These are phyloP conservation scores for Knufia fluminis DNA, from an alignment of 2,329 filamentous ascomycete genomes.

Conservation along the genomic window DNA sequence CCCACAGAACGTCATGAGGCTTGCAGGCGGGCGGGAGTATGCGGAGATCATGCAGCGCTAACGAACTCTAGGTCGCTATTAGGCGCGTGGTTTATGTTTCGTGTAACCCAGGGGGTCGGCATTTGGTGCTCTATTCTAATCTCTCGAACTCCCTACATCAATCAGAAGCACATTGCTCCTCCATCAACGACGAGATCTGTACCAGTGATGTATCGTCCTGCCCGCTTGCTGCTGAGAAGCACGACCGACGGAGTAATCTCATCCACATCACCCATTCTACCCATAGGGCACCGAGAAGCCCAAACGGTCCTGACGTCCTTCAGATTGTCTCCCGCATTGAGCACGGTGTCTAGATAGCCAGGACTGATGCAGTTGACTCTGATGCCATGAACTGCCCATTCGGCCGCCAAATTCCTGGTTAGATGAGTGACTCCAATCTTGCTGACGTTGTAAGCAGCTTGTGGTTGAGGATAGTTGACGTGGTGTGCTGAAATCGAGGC, in stretches of 20 bases:
- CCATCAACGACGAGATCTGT: constrained; percentile 59
- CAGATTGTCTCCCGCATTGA: constrained; percentile 58
- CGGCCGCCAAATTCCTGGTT: constrained; percentile 57
- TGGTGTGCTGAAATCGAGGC: constrained; percentile 51
- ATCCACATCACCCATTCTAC: constrained; percentile 54
- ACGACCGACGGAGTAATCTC: constrained; percentile 57
- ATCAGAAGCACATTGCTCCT: constrained; percentile 28
- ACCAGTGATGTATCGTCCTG: constrained; percentile 60
- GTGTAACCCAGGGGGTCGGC: no score
- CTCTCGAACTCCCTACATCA: no score
- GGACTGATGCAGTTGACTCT: constrained; percentile 61
- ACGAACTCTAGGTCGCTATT: not conserved
- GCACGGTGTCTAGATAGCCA: constrained; percentile 68
- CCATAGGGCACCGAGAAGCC: constrained; percentile 52
- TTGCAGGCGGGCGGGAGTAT: no score
- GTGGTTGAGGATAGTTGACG: constrained; percentile 52
- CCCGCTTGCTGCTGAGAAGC: constrained; percentile 48
- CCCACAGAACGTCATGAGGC: no score
- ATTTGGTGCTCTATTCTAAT: no score
- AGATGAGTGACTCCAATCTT: constrained; percentile 59
- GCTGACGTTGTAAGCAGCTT: constrained; percentile 60
- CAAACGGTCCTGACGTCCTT: constrained; percentile 46
- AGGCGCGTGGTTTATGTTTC: no score
- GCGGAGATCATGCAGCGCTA: no score
- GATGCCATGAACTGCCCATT: constrained; percentile 65